Conservation (phyloP, 139 green algal species). For the Coccomyxa sp. region DNA sequence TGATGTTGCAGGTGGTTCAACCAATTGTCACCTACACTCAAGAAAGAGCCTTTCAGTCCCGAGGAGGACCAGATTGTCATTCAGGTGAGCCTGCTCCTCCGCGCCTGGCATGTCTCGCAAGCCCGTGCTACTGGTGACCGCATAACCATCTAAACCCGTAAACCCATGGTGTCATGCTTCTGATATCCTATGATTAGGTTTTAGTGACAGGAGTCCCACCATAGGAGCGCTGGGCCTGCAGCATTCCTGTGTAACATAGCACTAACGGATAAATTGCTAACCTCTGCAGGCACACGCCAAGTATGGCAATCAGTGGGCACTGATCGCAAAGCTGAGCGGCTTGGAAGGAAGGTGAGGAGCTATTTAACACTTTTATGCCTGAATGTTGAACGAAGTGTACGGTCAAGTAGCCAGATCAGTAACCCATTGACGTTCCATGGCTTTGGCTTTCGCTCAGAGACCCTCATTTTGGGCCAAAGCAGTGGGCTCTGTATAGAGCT, state of each 20-base stretch:
- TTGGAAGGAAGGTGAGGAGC: background rate
- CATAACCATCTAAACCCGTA: background rate
- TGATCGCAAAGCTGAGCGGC: constrained; percentile 33
- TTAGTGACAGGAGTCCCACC: no score
- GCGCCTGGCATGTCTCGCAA: background rate
- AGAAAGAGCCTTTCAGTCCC: constrained; percentile 55
- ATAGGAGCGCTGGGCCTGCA: no score
- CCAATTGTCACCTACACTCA: constrained; percentile 46
- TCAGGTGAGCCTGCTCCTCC: constrained; percentile 3
- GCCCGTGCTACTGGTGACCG: background rate
- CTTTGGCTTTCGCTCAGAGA: no score
- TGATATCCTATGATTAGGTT: no score
- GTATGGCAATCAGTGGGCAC: constrained; percentile 51
- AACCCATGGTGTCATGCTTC: no score
- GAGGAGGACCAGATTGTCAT: constrained; percentile 52
- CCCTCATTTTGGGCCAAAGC: no score
- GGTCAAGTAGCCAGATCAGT: no score
- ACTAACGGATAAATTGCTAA: background rate
- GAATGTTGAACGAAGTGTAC: no score
- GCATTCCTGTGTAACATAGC: no score
- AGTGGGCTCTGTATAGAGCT: no score
- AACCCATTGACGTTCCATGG: no score
- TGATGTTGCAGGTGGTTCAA: constrained; percentile 48
- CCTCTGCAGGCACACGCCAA: constrained; percentile 27
- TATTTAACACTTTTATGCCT: no score